Percentiles rank a stretch among this genome's conserved stretches.
Conservation (phyloP, 2,329 filamentous ascomycete species). For the Calonectria leucothoes region DNA sequence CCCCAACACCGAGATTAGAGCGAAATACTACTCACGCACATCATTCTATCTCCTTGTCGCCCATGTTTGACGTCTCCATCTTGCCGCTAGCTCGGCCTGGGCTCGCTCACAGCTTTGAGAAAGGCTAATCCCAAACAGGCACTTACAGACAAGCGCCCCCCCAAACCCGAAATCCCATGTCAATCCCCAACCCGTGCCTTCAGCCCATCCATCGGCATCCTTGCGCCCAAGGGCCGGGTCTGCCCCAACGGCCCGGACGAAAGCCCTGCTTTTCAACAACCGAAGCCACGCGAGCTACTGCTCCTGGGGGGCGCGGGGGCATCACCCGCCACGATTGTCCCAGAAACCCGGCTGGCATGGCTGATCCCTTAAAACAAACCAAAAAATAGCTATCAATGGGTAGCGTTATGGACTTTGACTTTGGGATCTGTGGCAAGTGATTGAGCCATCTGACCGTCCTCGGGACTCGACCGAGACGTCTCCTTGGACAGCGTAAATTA, state of each 20-base stretch:
- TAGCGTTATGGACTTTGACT: neutral
- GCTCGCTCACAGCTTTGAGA: constrained; percentile 21
- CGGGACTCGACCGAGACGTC: constrained; percentile 41
- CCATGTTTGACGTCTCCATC: constrained; percentile 20
- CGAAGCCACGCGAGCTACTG: constrained; percentile 38
- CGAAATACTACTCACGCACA: constrained; percentile 11
- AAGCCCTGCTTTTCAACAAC: constrained; percentile 32
- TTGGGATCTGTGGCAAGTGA: neutral
- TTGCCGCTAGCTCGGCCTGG: constrained; percentile 32
- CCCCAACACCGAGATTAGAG: constrained; percentile 32
- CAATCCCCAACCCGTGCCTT: constrained; percentile 29
- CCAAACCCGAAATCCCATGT: neutral
- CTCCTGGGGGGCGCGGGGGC: constrained; percentile 16
- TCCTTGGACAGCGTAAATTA: constrained; percentile 22
- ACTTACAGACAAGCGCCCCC: constrained; percentile 7
- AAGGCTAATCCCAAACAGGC: constrained; percentile 25
- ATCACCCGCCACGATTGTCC: constrained; percentile 19
- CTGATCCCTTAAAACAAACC: too few relatives aligned
- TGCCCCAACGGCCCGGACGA: constrained; percentile 41
- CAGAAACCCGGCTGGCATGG: neutral
- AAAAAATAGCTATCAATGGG: neutral
- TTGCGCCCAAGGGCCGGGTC: constrained; percentile 29
- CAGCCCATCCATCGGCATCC: constrained; percentile 29
- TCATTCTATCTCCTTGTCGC: constrained; percentile 2
- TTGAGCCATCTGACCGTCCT: constrained; percentile 33